Evolutionary conservation across 768 basidiomycete species (phyloP), one percentile per base, ranked within the genome.

Genomic region (Amanita pseudoporphyria): DNA sequence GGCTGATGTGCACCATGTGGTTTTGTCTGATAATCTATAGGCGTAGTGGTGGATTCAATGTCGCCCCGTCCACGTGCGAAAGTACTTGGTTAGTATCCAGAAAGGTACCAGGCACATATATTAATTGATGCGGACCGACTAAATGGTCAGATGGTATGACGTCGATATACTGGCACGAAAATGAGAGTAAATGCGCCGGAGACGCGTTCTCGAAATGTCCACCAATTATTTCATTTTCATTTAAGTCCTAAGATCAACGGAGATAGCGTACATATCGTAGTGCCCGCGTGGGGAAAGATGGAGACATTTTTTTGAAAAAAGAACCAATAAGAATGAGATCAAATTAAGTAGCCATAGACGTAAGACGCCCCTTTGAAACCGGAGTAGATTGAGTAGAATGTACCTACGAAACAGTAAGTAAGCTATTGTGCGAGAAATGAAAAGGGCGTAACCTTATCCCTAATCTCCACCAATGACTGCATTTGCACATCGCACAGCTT

Each of bases 401-500:
- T 24, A 50, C 33, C 49, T 50, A 18, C 28, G 31, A 14, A 42
- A n/a, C 9, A 18, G 45, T 35, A 26, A 47, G 21, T 14, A 22
- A 3, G 14, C 14, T 18, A 58, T 57, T 16, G 62, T 58, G 28
- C 64, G 60, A 6, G 61, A 58, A 24, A 58, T 56, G n/a, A 63
- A 56, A 16, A 59, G 60, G n/a, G 56, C 64, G 10, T 32, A 36
- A 52, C 71, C 67, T 67, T 64, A 35, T 60, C 56, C 37, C 68
- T 65, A 32, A 71, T 45, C 53, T 67, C 66, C 18, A 57, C 58
- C 49, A 73, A 55, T 26, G 59, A 62, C 19, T 65, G 59, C 56
- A 60, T 54, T 52, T 73, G 68, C 6, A 54, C 49, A n/a, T 66
- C 60, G 12, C 60, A 63, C 43, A 71, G 53, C 30, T 56, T 54